Percentiles rank a stretch among this genome's conserved stretches.
Conservation (phyloP, 2,329 filamentous ascomycete genomes). For the Paraphoma sp. region DNA sequence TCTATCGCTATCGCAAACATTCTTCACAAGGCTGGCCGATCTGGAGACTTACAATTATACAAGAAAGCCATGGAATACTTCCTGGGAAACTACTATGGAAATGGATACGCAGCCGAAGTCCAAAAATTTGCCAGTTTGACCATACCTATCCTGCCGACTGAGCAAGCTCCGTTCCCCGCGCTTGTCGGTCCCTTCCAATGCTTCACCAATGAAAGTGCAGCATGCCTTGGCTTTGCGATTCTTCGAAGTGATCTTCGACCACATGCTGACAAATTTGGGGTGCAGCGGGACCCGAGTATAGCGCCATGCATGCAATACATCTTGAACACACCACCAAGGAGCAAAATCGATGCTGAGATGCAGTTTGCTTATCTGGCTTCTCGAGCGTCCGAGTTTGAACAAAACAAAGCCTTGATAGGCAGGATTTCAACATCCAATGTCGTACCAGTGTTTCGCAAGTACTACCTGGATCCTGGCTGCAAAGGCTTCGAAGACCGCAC, state of each 20-base stretch:
- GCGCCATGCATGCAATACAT: conserved; percentile 76
- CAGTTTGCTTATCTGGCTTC: conserved; percentile 86
- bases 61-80: conserved; percentile 81
- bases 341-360: conserved; percentile 68
- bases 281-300: conserved; percentile 81
- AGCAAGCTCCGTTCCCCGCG: conserved; percentile 65
- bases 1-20: conserved; percentile 78
- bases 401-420: conserved; percentile 30
- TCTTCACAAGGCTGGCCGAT: conserved; percentile 69
- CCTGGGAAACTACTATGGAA: conserved; percentile 77
- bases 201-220: conserved; percentile 79
- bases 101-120: conserved; percentile 71
- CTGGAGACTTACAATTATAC: conserved; percentile 62
- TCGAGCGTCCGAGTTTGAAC: conserved; percentile 74
- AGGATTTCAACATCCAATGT: conserved; percentile 40
- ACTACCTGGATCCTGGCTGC: conserved; percentile 37
- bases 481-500: conserved; percentile 43
- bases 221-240: conserved; percentile 81
- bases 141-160: conserved; percentile 69
- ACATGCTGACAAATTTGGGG: conserved; percentile 86
- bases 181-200: conserved; percentile 78
- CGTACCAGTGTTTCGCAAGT: conserved; percentile 47
- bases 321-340: conserved; percentile 73
- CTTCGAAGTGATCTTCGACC: conserved; percentile 76
- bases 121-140: conserved; percentile 58